A percentile compares a stretch with the other conserved stretches of the same genome.
Conservation (phyloP, 2,329 filamentous ascomycete genomes). For the Fusarium paranaense region DNA sequence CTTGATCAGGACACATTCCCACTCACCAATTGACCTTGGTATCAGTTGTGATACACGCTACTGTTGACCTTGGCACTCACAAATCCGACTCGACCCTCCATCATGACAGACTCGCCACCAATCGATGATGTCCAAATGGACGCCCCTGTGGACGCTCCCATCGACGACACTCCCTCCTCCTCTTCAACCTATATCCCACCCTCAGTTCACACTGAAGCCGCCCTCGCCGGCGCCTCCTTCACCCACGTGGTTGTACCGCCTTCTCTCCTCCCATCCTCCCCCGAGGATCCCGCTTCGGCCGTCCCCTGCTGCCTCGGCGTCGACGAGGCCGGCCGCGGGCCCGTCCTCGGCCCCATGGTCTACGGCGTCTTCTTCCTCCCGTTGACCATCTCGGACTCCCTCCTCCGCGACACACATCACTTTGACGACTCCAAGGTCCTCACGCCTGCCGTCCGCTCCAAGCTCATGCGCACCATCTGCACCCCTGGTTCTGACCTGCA, state of each 20-base stretch:
- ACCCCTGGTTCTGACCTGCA: slow-evolving; percentile 64
- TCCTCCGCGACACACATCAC: slow-evolving; percentile 82
- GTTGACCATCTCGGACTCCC: slow-evolving; percentile 73
- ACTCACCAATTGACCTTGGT: slow-evolving; percentile 1
- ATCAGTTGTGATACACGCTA: not conserved
- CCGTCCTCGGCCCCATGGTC: slow-evolving; percentile 87
- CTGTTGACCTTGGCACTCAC: too few relatives aligned
- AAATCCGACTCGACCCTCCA: not conserved
- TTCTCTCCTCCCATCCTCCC: slow-evolving; percentile 62
- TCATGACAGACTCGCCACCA: slow-evolving; percentile 56
- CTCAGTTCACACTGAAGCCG: slow-evolving; percentile 68
- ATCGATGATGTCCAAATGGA: slow-evolving; percentile 46
- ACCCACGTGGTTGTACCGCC: slow-evolving; percentile 75
- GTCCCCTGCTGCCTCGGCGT: slow-evolving; percentile 80
- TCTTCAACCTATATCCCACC: slow-evolving; percentile 71
- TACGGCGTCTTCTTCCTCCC: slow-evolving; percentile 83
- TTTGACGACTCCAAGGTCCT: slow-evolving; percentile 97
- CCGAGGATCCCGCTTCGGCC: slow-evolving; percentile 49
- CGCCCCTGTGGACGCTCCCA: slow-evolving; percentile 36
- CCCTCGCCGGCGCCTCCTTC: slow-evolving; percentile 76
- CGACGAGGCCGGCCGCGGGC: slow-evolving; percentile 93
- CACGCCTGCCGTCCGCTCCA: slow-evolving; percentile 80
- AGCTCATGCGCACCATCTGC: slow-evolving; percentile 78
- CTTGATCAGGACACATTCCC: not conserved
- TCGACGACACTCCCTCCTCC: slow-evolving; percentile 13